Base-by-base conservation (phyloP, 2,329 filamentous ascomycete genomes). In the Dichotomopilus funicola region DNA sequence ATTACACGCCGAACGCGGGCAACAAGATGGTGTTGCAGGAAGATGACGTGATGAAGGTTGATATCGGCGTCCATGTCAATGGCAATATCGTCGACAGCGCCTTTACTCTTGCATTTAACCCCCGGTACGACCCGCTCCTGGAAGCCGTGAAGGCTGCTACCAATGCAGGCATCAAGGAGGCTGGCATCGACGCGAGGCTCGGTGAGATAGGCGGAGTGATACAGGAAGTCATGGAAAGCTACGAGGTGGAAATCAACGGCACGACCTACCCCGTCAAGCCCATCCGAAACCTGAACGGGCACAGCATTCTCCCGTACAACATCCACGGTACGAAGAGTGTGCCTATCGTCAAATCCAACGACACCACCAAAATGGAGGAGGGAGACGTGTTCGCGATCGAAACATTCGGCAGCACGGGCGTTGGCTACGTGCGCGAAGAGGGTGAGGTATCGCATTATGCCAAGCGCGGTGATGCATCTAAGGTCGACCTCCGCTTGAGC, bases 351-450 rank as follows among this genome's bases (percentile, higher is more conserved):
- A 95, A 95, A 77, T 86, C 84, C 59, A 82, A 82, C 59, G 89
- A 95, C 67, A 84, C 86, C 70, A 95, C 90, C 51, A 96, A 95
- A 79, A 97, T 97, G 92, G 91, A 96, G 74, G 92, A 96, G 73
- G 91, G 91, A 43, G 91, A 97, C 68, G 86, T 91, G 13, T 97
- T 95, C 71, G 91, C 91, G 61, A 95, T 96, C 64, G 91, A 96
- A 76, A 96, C 91, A 0, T 96, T 96, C 71, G 92, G 91, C 58
- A 94, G 87, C 70, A 96, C 91, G 27, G 92, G 91, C 61, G 91
- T 89, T 69, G 91, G 91, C 62, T 88, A 89, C 67, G 89, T 96
- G 55, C 77, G 83, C 62, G 91, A 96, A 67, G 89, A 96, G 72
- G 87, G 90, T 73, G 91, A 95, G 77, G 83, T 85, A 13, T 96